Percentiles rank a stretch among this genome's conserved stretches.
These are phyloP conservation scores for Tetratostichococcus sp. DNA, from an alignment of 139 green algal genomes.

Conservation along the genomic window DNA sequence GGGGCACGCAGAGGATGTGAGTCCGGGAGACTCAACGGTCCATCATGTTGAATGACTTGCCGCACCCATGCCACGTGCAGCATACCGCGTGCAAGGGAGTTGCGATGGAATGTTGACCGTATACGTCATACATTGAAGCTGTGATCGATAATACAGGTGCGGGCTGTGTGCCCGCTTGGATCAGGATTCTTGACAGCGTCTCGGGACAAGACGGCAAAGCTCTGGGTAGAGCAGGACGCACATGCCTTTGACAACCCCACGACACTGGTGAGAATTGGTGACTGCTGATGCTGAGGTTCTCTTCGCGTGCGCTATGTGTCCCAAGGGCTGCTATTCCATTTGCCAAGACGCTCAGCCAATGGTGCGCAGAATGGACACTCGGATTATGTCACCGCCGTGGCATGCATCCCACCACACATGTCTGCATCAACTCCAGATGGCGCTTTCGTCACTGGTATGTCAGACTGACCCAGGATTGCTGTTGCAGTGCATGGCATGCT, in stretches of 20 bases:
- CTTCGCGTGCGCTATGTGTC: too few species aligned
- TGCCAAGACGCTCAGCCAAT: too few species aligned
- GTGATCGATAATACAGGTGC: slow-evolving; percentile 38
- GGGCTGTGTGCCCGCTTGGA: slow-evolving; percentile 33
- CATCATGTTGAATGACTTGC: too few species aligned
- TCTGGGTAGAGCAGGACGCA: slow-evolving; percentile 45
- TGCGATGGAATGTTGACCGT: too few species aligned
- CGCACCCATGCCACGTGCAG: too few species aligned
- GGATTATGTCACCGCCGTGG: slow-evolving; percentile 73
- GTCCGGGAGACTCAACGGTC: too few species aligned
- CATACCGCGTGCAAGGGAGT: too few species aligned
- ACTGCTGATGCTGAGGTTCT: too few species aligned
- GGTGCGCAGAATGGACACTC: slow-evolving; percentile 74
- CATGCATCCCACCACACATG: slow-evolving; percentile 38
- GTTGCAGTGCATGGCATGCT: background rate
- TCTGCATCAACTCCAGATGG: slow-evolving; percentile 26
- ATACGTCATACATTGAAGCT: background rate
- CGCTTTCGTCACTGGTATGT: slow-evolving; percentile 70
- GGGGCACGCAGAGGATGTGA: background rate
- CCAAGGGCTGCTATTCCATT: too few species aligned
- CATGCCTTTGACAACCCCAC: slow-evolving; percentile 19
- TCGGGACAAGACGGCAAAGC: slow-evolving; percentile 68
- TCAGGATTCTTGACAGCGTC: slow-evolving; percentile 62
- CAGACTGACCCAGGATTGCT: too few species aligned
- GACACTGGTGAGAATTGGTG: slow-evolving; percentile 27